Evolutionary conservation across 495 filamentous ascomycete genomes (phyloP).

Genomic region (Trichoderma reesei): DNA sequence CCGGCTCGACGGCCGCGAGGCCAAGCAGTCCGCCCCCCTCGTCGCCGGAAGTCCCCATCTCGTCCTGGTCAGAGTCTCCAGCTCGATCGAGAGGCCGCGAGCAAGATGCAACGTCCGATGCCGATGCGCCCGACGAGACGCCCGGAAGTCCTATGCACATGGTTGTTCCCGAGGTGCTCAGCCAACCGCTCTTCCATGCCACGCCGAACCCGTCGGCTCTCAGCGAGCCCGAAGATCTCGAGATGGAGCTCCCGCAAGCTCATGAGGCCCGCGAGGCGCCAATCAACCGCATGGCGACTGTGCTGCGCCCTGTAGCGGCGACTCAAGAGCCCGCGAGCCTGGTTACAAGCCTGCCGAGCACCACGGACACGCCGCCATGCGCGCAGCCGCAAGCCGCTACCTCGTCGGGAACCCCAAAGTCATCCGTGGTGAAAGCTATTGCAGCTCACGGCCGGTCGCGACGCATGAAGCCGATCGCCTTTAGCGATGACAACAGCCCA

Average conservation of each 20-base stretch:
- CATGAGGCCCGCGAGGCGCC: background rate
- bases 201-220: background rate
- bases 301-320: too few species aligned
- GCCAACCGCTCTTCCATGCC: background rate
- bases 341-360: background rate
- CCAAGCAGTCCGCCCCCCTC: background rate
- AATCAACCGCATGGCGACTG: slow-evolving; percentile 11
- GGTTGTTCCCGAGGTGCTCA: background rate
- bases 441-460: background rate
- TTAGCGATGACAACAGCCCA: background rate
- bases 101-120: background rate
- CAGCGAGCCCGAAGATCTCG: slow-evolving; percentile 10
- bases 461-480: slow-evolving; percentile 2
- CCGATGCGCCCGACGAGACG: background rate
- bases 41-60: background rate
- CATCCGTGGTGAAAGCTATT: background rate
- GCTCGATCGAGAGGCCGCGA: background rate
- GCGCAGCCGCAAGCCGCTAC: background rate
- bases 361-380: slow-evolving; percentile 4
- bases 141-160: background rate
- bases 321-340: background rate
- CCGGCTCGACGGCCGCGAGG: background rate
- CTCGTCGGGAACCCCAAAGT: background rate
- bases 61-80: slow-evolving; percentile 17
- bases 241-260: slow-evolving; percentile 7